These are phyloP conservation scores for Saccharomycopsis schoenii DNA, from an alignment of 805 yeast species.

Conservation along the genomic window DNA sequence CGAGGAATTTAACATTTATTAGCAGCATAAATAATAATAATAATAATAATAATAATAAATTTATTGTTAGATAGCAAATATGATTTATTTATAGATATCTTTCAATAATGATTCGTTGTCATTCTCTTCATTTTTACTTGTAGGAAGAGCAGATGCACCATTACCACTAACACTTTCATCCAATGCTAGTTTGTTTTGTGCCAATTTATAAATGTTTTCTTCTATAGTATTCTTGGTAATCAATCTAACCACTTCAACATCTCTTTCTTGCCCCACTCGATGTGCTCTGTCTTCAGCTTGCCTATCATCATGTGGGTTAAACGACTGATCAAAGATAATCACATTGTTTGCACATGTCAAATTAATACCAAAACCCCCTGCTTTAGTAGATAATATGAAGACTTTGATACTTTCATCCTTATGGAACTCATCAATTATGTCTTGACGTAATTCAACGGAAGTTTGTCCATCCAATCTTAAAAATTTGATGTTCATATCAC, in stretches of 20 bases:
- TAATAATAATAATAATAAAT: not conserved
- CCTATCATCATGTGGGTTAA: conserved; percentile 96
- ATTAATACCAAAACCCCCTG: conserved; percentile 98
- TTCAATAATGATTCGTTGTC: conserved; percentile 10
- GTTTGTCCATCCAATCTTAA: conserved; percentile 90
- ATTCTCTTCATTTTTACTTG: conserved; percentile 2
- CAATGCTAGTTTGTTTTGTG: conserved; percentile 81
- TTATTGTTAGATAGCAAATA: not conserved
- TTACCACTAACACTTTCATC: conserved; percentile 32
- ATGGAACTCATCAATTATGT: conserved; percentile 78
- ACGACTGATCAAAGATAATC: conserved; percentile 83
- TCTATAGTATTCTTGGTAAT: conserved; percentile 73
- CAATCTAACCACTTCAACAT: conserved; percentile 69
- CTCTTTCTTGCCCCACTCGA: conserved; percentile 87
- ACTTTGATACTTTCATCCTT: conserved; percentile 76
- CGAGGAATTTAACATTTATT: too few species aligned
- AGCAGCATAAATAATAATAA: not conserved
- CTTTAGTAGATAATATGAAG: conserved; percentile 84
- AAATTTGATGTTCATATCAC: conserved; percentile 55
- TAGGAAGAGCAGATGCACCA: not conserved
- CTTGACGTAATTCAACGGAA: conserved; percentile 86
- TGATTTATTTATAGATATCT: conserved; percentile 5
- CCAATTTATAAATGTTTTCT: conserved; percentile 77
- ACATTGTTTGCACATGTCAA: conserved; percentile 92
- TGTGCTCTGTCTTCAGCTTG: conserved; percentile 99